Conservation (phyloP, 2,329 filamentous ascomycete genomes). For the Fusarium pseudonygamai region DNA sequence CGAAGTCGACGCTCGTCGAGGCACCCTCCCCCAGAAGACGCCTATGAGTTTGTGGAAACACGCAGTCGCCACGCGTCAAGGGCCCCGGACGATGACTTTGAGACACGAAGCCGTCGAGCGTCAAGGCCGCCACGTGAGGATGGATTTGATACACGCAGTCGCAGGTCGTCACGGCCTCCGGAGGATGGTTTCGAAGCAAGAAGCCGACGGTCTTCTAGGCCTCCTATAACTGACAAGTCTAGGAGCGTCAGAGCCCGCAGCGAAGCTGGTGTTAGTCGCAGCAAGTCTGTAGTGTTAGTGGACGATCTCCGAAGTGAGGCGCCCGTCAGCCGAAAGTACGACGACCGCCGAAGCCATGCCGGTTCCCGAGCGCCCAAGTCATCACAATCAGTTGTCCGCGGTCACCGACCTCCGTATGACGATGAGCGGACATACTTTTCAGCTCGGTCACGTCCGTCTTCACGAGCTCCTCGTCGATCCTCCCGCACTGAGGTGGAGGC, state of each 20-base stretch:
- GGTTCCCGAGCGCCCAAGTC: conserved; percentile 49
- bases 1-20: conserved; percentile 54
- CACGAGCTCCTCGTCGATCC: conserved; percentile 34
- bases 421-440: conserved; percentile 57
- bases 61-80: conserved; percentile 32
- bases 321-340: conserved; percentile 30
- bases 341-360: conserved; percentile 55
- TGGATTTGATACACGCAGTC: conserved; percentile 53
- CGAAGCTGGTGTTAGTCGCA: conserved; percentile 42
- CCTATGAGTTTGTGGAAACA: conserved; percentile 36
- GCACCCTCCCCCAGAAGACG: conserved; percentile 40
- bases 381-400: conserved; percentile 35
- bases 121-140: conserved; percentile 31
- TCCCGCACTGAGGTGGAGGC: conserved; percentile 42
- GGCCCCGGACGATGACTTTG: conserved; percentile 21
- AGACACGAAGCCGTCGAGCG: conserved; percentile 30
- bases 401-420: conserved; percentile 41
- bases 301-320: conserved; percentile 57
- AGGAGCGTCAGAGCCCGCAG: conserved; percentile 53
- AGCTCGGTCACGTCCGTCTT: conserved; percentile 46
- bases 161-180: conserved; percentile 51
- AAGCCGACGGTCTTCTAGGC: conserved; percentile 53
- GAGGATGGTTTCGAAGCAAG: conserved; percentile 49
- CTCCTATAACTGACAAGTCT: conserved; percentile 40
- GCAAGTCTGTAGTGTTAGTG: conserved; percentile 46